Conservation (phyloP, 164 flowering plant genomes). For the Aristolochia contorta region DNA sequence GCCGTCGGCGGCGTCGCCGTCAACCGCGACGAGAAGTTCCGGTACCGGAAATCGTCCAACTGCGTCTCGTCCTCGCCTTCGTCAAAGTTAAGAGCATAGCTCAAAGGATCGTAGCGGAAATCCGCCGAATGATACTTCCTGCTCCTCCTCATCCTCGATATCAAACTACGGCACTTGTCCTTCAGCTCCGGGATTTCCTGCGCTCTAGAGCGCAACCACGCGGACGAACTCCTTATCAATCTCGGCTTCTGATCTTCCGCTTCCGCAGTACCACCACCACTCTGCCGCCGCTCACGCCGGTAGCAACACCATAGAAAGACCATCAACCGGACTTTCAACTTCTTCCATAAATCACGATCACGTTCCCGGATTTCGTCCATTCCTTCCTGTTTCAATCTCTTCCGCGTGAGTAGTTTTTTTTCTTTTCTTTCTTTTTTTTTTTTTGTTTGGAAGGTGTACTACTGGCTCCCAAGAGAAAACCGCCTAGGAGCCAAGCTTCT, state of each 20-base stretch:
- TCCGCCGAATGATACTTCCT: conserved; percentile 25
- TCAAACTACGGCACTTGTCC: conserved; percentile 21
- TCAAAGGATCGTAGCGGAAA: conserved; percentile 48
- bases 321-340: conserved; percentile 13
- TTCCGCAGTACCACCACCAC: neutral
- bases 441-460: no score
- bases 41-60: conserved; percentile 20
- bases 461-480: no score
- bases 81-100: conserved; percentile 51
- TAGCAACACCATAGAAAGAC: conserved; percentile 22
- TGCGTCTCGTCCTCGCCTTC: conserved; percentile 18
- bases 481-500: no score
- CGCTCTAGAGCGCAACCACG: conserved; percentile 23
- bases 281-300: conserved; percentile 4
- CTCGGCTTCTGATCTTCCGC: conserved; percentile 11
- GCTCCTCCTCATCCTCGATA: conserved; percentile 18
- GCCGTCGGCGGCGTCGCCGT: conserved; percentile 1
- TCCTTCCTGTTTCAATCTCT: neutral
- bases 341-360: neutral
- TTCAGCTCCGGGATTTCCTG: conserved; percentile 27
- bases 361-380: neutral
- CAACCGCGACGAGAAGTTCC: conserved; percentile 28
- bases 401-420: neutral
- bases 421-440: neutral
- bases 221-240: conserved; percentile 17